Percentiles rank a stretch among this genome's conserved stretches.
phyloP scores from a whole-genome alignment of 345 rosid genomes.

The Salix exigua region DNA sequence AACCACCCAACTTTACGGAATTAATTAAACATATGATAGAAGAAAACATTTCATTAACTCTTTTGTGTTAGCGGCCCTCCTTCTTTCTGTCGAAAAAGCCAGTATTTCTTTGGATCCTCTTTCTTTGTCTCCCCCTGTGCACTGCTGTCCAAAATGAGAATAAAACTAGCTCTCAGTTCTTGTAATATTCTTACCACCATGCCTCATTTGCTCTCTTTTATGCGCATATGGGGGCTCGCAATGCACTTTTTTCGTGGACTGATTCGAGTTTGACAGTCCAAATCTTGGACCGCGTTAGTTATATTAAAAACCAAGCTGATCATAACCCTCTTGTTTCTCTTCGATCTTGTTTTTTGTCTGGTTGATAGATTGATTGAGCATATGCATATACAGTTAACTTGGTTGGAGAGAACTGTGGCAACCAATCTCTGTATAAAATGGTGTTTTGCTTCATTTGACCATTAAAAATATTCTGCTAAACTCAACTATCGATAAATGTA shows the following conservation, averaged over 20 bases:
- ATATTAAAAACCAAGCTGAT: background rate
- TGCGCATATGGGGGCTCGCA: constrained; percentile 8
- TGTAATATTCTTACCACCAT: background rate
- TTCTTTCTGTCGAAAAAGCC: background rate
- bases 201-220: constrained; percentile 8
- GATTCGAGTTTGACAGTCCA: background rate
- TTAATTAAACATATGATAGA: background rate
- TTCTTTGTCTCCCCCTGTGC: constrained; percentile 14
- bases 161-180: constrained; percentile 5
- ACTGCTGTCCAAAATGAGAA: background rate
- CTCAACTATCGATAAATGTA: no score
- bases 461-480: background rate
- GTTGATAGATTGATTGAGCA: background rate
- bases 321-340: background rate
- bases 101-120: constrained; percentile 33
- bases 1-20: constrained; percentile 33
- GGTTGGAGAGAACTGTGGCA: background rate
- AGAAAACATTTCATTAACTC: background rate
- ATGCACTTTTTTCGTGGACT: background rate
- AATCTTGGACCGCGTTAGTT: background rate
- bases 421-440: background rate
- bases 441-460: background rate
- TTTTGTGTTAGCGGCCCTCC: constrained; percentile 18
- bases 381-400: background rate
- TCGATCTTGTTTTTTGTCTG: background rate